These are phyloP conservation scores for fission yeast (Schizosaccharomyces pombe) DNA, from an alignment of 805 yeast species.

Conservation along the genomic window DNA sequence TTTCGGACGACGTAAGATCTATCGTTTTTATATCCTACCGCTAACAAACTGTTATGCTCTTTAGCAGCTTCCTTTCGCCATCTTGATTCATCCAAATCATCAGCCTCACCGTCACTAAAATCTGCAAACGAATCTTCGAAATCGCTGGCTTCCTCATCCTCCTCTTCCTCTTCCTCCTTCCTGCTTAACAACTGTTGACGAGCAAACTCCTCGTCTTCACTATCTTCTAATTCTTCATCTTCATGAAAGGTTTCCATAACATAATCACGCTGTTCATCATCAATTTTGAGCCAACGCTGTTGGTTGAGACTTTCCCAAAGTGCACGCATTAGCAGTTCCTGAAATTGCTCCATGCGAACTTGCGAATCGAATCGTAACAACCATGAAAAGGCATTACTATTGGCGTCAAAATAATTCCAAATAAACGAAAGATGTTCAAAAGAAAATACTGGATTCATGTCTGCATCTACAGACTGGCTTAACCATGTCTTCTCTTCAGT, in stretches of 20 bases:
- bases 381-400: slow-evolving; percentile 30
- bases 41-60: slow-evolving; percentile 37
- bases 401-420: slow-evolving; percentile 31
- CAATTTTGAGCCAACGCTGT: slow-evolving; percentile 23
- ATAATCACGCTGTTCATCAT: slow-evolving; percentile 29
- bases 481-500: slow-evolving; percentile 14
- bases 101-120: slow-evolving; percentile 7
- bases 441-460: slow-evolving; percentile 45
- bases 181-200: slow-evolving; percentile 18
- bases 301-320: slow-evolving; percentile 40
- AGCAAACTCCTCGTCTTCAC: slow-evolving; percentile 14
- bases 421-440: slow-evolving; percentile 33
- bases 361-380: slow-evolving; percentile 29
- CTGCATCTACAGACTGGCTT: slow-evolving; percentile 23
- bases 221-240: slow-evolving; percentile 4
- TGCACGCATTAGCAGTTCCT: slow-evolving; percentile 26
- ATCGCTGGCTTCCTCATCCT: slow-evolving; percentile 12
- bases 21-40: slow-evolving; percentile 46
- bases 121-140: slow-evolving; percentile 21
- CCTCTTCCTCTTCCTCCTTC: slow-evolving; percentile 7
- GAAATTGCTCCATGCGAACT: slow-evolving; percentile 26
- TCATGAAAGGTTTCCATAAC: slow-evolving; percentile 24
- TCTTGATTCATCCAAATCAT: slow-evolving; percentile 12
- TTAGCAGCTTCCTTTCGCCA: slow-evolving; percentile 9
- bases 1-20: slow-evolving; percentile 65